phyloP scores from a whole-genome alignment of 306 rosid genomes.

The Sophora flavescens region DNA sequence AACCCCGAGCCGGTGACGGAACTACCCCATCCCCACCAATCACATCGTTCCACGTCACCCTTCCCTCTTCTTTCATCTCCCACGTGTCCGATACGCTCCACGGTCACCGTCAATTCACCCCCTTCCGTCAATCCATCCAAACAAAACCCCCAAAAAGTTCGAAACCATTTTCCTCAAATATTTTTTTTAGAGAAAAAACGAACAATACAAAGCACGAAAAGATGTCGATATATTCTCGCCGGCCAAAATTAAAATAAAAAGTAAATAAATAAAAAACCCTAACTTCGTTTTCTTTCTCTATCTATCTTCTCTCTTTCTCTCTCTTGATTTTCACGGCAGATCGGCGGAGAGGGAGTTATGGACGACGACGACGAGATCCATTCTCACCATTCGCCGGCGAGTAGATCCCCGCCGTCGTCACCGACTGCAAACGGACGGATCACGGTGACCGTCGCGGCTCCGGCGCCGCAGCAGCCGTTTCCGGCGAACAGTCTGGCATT shows the following conservation, averaged over 20 bases:
- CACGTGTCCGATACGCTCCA: slow-evolving; percentile 44
- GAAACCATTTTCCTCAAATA: neutral
- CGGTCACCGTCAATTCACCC: slow-evolving; percentile 55
- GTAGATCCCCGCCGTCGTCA: slow-evolving; percentile 72
- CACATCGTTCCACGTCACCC: slow-evolving; percentile 40
- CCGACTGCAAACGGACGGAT: slow-evolving; percentile 69
- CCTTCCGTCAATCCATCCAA: slow-evolving; percentile 46
- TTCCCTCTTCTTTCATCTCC: slow-evolving; percentile 2
- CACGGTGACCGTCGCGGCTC: slow-evolving; percentile 87
- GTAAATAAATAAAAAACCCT: slow-evolving; percentile 45
- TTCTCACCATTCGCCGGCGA: slow-evolving; percentile 68
- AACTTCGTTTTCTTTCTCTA: slow-evolving; percentile 20
- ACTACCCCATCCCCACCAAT: slow-evolving; percentile 25
- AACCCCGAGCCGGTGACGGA: slow-evolving; percentile 52
- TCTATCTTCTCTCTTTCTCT: slow-evolving; percentile 37
- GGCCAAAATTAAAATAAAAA: slow-evolving; percentile 53
- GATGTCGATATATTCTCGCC: slow-evolving; percentile 59
- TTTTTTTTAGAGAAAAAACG: neutral
- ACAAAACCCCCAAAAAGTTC: slow-evolving; percentile 16
- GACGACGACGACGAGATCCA: slow-evolving; percentile 94
- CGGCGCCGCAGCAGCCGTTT: slow-evolving; percentile 49
- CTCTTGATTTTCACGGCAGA: slow-evolving; percentile 39
- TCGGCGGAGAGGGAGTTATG: slow-evolving; percentile 58
- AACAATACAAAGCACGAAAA: slow-evolving; percentile 44
- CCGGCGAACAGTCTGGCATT: slow-evolving; percentile 58